Evolutionary conservation across 1,139 yeast genomes (phyloP).

Genomic region (Scheffersomyces titani): DNA sequence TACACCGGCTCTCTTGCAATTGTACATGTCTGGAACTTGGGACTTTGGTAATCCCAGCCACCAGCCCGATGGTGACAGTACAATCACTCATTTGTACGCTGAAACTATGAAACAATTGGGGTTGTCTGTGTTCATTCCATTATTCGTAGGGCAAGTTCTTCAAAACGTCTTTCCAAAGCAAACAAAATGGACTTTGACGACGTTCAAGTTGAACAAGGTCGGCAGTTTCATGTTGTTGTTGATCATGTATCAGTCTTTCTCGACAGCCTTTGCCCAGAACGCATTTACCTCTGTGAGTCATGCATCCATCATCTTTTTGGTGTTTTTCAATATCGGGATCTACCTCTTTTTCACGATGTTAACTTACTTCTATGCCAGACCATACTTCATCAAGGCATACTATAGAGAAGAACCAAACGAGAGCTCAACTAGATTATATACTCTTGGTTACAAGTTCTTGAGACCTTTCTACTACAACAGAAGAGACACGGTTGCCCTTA

Average conservation of each 20-base stretch:
- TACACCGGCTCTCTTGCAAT: conserved; percentile 79
- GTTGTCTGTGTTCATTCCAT: conserved; percentile 76
- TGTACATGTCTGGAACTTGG: conserved; percentile 66
- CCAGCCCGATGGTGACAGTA: conserved; percentile 42
- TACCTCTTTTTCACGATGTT: conserved; percentile 72
- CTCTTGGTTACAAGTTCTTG: conserved; percentile 38
- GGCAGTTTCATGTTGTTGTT: conserved; percentile 77
- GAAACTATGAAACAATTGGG: conserved; percentile 87
- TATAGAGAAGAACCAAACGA: conserved; percentile 51
- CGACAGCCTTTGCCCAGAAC: conserved; percentile 81
- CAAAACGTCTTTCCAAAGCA: conserved; percentile 70
- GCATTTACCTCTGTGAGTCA: conserved; percentile 75
- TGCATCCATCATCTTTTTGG: conserved; percentile 69
- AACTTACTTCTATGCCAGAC: conserved; percentile 62
- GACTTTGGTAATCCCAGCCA: conserved; percentile 80
- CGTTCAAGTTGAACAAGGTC: conserved; percentile 64
- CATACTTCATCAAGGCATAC: conserved; percentile 47
- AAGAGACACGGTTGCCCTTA: conserved; percentile 71
- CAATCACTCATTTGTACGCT: conserved; percentile 60
- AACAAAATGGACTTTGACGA: conserved; percentile 59
- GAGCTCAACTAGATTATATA: conserved; percentile 43
- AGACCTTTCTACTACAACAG: conserved; percentile 71
- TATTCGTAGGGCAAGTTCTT: conserved; percentile 82
- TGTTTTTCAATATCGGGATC: conserved; percentile 78
- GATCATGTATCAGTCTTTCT: conserved; percentile 82